phyloP scores from a whole-genome alignment of 2,329 filamentous ascomycete species.

The Falciphora oryzae region DNA sequence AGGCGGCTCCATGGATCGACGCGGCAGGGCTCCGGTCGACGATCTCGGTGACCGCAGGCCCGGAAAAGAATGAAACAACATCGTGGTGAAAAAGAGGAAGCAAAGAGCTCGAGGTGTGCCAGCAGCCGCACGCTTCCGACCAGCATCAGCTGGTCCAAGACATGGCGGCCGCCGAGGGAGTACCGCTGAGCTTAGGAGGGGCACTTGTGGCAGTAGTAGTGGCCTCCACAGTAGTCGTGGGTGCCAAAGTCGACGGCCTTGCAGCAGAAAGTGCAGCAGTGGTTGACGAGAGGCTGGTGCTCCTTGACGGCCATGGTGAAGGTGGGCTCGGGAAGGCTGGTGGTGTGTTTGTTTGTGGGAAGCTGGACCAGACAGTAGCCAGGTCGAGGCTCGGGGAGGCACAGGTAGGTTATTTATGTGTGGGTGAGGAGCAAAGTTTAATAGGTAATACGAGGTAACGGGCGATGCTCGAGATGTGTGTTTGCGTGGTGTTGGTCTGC shows the following conservation, averaged over 20 bases:
- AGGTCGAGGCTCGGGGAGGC: no score
- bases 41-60: no score
- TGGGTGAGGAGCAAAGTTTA: no score
- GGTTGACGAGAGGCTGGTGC: slow-evolving; percentile 38
- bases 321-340: background rate
- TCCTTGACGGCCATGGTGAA: slow-evolving; percentile 37
- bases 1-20: no score
- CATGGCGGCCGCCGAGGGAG: background rate
- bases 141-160: background rate
- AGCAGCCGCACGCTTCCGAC: background rate
- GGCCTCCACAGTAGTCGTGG: slow-evolving; percentile 42
- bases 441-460: no score
- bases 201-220: slow-evolving; percentile 37
- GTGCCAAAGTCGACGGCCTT: slow-evolving; percentile 43
- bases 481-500: no score
- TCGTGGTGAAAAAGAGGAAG: no score
- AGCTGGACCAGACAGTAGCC: background rate
- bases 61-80: no score
- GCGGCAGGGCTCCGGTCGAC: no score
- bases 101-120: no score
- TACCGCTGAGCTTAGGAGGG: slow-evolving; percentile 24
- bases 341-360: background rate
- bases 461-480: no score
- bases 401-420: no score
- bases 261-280: slow-evolving; percentile 48